Evolutionary conservation across 2,329 filamentous ascomycete species (phyloP).

Genomic region (Ophiostoma sp.): DNA sequence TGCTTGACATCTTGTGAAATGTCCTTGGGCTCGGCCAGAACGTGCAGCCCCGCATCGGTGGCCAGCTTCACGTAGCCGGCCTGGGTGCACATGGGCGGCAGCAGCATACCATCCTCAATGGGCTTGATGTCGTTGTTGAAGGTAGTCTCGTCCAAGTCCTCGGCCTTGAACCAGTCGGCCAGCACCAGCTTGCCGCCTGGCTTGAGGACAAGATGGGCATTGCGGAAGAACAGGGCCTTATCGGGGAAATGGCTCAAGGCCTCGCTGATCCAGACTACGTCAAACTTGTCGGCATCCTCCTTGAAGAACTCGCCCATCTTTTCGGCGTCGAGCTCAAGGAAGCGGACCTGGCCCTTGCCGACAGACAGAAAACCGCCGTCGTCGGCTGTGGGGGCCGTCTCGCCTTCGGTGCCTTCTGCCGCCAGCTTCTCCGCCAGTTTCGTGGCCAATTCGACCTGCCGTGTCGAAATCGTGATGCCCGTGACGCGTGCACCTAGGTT

Average conservation of each 20-base stretch:
- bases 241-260: slow-evolving; percentile 61
- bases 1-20: slow-evolving; percentile 59
- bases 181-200: slow-evolving; percentile 55
- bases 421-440: slow-evolving; percentile 47
- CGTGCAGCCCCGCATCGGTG: slow-evolving; percentile 48
- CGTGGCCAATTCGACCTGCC: slow-evolving; percentile 59
- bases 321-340: slow-evolving; percentile 62
- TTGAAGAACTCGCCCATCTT: slow-evolving; percentile 56
- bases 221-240: slow-evolving; percentile 59
- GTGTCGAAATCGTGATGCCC: slow-evolving; percentile 60
- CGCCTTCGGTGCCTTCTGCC: slow-evolving; percentile 33
- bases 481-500: slow-evolving; percentile 55
- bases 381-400: slow-evolving; percentile 25
- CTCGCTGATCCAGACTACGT: slow-evolving; percentile 63
- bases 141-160: slow-evolving; percentile 45
- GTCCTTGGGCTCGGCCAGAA: slow-evolving; percentile 51
- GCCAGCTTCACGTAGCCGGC: slow-evolving; percentile 55
- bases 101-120: slow-evolving; percentile 62
- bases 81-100: slow-evolving; percentile 57
- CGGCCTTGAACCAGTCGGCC: slow-evolving; percentile 63
- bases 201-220: slow-evolving; percentile 50
- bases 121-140: slow-evolving; percentile 56
- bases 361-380: slow-evolving; percentile 41
- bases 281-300: slow-evolving; percentile 44
- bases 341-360: slow-evolving; percentile 51